These are phyloP conservation scores for Bryoglossum gracile DNA, from an alignment of 495 filamentous ascomycete species.

Conservation along the genomic window DNA sequence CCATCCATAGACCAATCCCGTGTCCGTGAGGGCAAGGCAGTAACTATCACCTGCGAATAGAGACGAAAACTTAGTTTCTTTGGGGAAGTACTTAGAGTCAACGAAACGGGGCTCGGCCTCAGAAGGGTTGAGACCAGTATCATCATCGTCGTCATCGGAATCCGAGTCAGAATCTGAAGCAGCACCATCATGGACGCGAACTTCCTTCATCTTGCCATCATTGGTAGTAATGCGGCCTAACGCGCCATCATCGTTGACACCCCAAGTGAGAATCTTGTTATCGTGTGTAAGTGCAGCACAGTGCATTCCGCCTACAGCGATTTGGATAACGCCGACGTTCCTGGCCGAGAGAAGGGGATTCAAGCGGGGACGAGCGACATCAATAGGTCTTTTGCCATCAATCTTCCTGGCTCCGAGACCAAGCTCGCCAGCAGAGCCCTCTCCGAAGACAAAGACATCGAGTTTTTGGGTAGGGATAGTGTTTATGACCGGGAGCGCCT, in stretches of 20 bases:
- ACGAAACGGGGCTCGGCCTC: constrained; percentile 49
- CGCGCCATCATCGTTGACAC: constrained; percentile 62
- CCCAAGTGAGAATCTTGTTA: constrained; percentile 63
- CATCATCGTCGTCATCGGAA: constrained; percentile 40
- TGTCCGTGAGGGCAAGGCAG: constrained; percentile 56
- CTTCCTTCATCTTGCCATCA: constrained; percentile 44
- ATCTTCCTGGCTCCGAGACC: constrained; percentile 31
- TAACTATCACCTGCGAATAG: constrained; percentile 57
- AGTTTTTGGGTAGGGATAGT: constrained; percentile 28
- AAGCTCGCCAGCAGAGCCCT: constrained; percentile 47
- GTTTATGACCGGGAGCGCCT: constrained; percentile 30
- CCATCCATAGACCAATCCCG: constrained; percentile 63
- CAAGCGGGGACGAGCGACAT: constrained; percentile 48
- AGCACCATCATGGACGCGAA: constrained; percentile 33
- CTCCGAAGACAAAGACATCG: constrained; percentile 49
- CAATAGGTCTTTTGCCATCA: constrained; percentile 37
- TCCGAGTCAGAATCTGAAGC: constrained; percentile 42
- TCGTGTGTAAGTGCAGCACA: constrained; percentile 55
- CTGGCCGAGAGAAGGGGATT: constrained; percentile 42
- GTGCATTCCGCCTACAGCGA: constrained; percentile 64
- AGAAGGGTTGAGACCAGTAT: constrained; percentile 46
- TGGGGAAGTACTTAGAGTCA: constrained; percentile 43
- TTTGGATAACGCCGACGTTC: constrained; percentile 52
- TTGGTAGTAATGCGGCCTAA: constrained; percentile 55
- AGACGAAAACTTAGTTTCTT: constrained; percentile 48